phyloP scores from a whole-genome alignment of 148 eudicot genomes.

The Spergularia bocconei region DNA sequence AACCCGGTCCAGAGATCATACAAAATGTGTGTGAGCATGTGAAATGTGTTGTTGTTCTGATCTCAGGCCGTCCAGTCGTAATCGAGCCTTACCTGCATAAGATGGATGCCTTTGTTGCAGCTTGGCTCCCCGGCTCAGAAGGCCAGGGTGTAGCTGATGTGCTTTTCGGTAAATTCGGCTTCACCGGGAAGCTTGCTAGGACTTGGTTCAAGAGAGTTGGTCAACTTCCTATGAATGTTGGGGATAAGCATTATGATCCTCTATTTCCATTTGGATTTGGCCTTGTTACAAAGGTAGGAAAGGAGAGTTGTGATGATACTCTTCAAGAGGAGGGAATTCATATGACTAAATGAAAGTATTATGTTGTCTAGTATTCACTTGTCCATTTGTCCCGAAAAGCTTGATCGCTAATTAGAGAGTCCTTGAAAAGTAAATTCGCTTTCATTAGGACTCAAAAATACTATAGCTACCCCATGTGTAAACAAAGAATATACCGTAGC shows the following conservation, averaged over 20 bases:
- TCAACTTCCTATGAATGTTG: conserved; percentile 39
- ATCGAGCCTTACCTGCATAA: conserved; percentile 28
- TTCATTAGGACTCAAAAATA: too few relatives aligned
- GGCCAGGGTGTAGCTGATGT: conserved; percentile 34
- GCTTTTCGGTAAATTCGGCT: conserved; percentile 22
- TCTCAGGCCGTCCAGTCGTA: conserved; percentile 37
- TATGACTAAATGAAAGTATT: too few relatives aligned
- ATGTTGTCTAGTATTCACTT: too few relatives aligned
- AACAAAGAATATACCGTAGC: too few relatives aligned
- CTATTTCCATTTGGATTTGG: conserved; percentile 35
- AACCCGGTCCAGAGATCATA: conserved; percentile 22
- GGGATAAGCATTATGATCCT: conserved; percentile 30
- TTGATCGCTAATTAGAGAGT: too few relatives aligned
- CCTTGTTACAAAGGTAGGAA: conserved; percentile 8
- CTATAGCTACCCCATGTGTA: too few relatives aligned
- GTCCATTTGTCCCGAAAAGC: too few relatives aligned
- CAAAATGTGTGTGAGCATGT: conserved; percentile 20
- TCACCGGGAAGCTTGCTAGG: conserved; percentile 29
- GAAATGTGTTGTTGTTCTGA: conserved; percentile 33
- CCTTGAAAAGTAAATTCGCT: too few relatives aligned
- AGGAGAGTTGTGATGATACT: too few relatives aligned
- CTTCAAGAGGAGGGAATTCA: too few relatives aligned
- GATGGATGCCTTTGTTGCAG: conserved; percentile 35
- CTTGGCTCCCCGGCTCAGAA: conserved; percentile 38
- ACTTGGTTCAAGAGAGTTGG: conserved; percentile 33